Evolutionary conservation across 2,329 filamentous ascomycete genomes (phyloP), one percentile per base, ranked within the genome.

Genomic region (Coniochaeta prunicola): DNA sequence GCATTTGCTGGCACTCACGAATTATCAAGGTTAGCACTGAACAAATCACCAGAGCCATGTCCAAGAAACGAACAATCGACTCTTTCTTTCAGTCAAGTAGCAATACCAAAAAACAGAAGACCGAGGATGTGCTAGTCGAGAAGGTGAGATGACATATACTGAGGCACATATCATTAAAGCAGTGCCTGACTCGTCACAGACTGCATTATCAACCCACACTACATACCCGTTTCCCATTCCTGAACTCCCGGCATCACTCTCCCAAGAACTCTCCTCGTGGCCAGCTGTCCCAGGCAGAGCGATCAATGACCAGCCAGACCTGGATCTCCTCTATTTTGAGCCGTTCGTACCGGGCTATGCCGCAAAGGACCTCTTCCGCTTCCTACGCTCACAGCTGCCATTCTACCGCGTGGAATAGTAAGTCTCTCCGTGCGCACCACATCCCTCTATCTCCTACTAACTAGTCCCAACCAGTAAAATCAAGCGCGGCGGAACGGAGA

Each of bases 271-370:
- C 2, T 61, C 67, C 0, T 76, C 74, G 4, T 64, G 79, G 1
- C 84, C 86, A 6, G 78, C 80, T 1, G 73, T 77, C 21, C 76
- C 82, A 60, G 82, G 79, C 1, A 78, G 74, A 53, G 65, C 69
- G 2, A 87, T 92, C 63, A 84, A 84, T 64, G 79, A 91, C 66
- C 84, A 89, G 65, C 81, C 83, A 0, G 82, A 92, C 62, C 78
- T 92, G 0, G 87, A 92, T 68, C 77, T 93, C 0, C 72, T 92
- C 9, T 90, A 90, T 71, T 92, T 88, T 68, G 80, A 90, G 65
- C 89, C 89, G 0, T 92, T 89, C 63, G 79, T 92, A 4, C 81
- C 86, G 0, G 73, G 76, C 2, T 70, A 78, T 13, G 76, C 83
- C 12, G 77, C 83, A 21, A 77, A 78, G 3, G 76, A 82, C 4